These are phyloP conservation scores for Powellomyces hirtus DNA, from an alignment of 192 early-diverging fungal genomes.

Conservation along the genomic window DNA sequence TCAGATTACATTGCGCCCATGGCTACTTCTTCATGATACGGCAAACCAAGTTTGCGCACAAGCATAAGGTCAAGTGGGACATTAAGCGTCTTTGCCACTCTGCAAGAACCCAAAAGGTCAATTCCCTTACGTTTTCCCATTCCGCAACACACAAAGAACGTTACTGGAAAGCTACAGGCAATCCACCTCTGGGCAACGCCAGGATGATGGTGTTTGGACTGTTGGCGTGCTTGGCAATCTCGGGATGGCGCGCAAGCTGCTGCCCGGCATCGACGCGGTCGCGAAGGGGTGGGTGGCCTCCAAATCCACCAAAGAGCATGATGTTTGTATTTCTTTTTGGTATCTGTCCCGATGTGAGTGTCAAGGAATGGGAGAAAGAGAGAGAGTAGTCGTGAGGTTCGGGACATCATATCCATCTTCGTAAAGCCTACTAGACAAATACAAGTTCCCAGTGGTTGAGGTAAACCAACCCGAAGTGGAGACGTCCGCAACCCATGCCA, in stretches of 20 bases:
- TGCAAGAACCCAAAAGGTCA: not conserved
- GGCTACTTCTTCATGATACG: slow-evolving; percentile 30
- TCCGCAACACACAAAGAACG: not conserved
- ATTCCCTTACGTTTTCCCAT: not conserved
- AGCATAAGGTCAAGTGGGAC: slow-evolving; percentile 38
- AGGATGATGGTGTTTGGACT: slow-evolving; percentile 16
- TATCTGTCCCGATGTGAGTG: too few relatives aligned
- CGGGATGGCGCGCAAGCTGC: slow-evolving; percentile 8
- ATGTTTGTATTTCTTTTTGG: too few relatives aligned
- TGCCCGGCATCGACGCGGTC: slow-evolving; percentile 28
- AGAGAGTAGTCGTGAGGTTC: too few relatives aligned
- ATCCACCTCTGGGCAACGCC: slow-evolving; percentile 42
- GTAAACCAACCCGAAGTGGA: too few relatives aligned
- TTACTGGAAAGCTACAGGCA: slow-evolving; percentile 38
- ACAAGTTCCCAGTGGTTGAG: too few relatives aligned
- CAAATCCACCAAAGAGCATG: not conserved
- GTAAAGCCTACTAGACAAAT: too few relatives aligned
- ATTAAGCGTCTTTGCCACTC: slow-evolving; percentile 26
- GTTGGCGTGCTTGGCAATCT: not conserved
- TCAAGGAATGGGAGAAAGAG: too few relatives aligned
- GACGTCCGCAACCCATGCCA: too few relatives aligned
- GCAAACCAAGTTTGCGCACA: slow-evolving; percentile 40
- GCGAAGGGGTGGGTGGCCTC: not conserved
- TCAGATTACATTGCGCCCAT: slow-evolving; percentile 35
- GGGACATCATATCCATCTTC: too few relatives aligned